These are phyloP conservation scores for Penicillium dipodomyicola DNA, from an alignment of 495 filamentous ascomycete species.

Conservation along the genomic window DNA sequence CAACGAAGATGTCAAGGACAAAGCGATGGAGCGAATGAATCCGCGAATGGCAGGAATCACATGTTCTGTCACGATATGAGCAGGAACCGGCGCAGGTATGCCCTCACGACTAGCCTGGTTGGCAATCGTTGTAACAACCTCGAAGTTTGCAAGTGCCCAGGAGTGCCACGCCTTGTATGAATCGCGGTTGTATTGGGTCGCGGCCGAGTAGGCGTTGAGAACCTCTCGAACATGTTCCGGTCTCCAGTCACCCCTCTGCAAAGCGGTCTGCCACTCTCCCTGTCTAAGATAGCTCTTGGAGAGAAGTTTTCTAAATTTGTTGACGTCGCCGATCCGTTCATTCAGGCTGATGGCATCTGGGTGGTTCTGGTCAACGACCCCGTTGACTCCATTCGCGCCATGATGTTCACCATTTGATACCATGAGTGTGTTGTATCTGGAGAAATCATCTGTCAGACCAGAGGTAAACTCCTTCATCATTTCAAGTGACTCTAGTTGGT, in stretches of 20 bases:
- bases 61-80: constrained; percentile 71
- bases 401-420: constrained; percentile 44
- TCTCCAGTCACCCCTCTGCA: constrained; percentile 84
- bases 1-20: constrained; percentile 86
- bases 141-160: constrained; percentile 98
- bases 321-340: constrained; percentile 43
- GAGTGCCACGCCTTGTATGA: constrained; percentile 99
- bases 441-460: constrained; percentile 71
- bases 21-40: constrained; percentile 91
- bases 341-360: constrained; percentile 38
- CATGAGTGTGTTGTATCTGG: constrained; percentile 55
- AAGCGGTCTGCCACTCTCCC: constrained; percentile 87
- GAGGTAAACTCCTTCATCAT: constrained; percentile 79
- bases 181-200: constrained; percentile 83
- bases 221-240: constrained; percentile 66
- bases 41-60: constrained; percentile 92
- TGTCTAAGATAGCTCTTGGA: constrained; percentile 94
- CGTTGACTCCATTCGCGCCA: constrained; percentile 59
- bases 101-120: constrained; percentile 58
- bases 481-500: constrained; percentile 69
- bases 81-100: constrained; percentile 48
- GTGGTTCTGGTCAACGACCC: constrained; percentile 49
- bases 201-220: constrained; percentile 79
- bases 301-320: constrained; percentile 65
- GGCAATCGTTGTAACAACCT: constrained; percentile 82